These are phyloP conservation scores for Tetratostichococcus sp. DNA, from an alignment of 139 green algal genomes.

Conservation along the genomic window DNA sequence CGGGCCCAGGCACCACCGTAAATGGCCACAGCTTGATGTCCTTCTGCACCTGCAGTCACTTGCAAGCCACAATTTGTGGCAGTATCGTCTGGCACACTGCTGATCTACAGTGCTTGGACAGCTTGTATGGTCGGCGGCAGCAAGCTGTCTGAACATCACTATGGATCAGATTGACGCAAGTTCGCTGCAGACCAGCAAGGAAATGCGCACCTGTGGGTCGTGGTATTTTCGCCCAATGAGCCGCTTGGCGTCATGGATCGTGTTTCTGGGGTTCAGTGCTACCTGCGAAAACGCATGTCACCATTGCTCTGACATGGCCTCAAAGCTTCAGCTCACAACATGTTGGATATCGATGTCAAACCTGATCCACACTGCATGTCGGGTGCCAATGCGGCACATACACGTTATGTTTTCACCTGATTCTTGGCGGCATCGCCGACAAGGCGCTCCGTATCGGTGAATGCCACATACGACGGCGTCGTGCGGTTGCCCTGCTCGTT, in stretches of 20 bases:
- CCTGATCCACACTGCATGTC: too few relatives aligned
- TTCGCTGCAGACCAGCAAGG: too few relatives aligned
- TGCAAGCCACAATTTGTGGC: too few relatives aligned
- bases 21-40: conserved; percentile 94
- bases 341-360: too few relatives aligned
- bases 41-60: conserved; percentile 59
- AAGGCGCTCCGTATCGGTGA: conserved; percentile 92
- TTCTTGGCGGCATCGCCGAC: conserved; percentile 97
- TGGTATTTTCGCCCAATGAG: conserved; percentile 90
- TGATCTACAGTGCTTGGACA: too few relatives aligned
- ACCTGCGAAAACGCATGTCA: conserved; percentile 9
- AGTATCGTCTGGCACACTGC: too few relatives aligned
- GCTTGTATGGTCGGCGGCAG: too few relatives aligned
- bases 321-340: too few relatives aligned
- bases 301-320: too few relatives aligned
- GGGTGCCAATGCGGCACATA: too few relatives aligned
- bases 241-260: conserved; percentile 97
- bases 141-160: too few relatives aligned
- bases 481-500: conserved; percentile 85
- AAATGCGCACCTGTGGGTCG: conserved; percentile 63
- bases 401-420: conserved; percentile 55
- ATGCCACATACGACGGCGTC: conserved; percentile 73
- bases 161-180: too few relatives aligned
- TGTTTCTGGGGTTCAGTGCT: conserved; percentile 88
- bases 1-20: conserved; percentile 55